phyloP scores from a whole-genome alignment of 1,284 basidiomycete species.

The Rhizopogon hawkerae region DNA sequence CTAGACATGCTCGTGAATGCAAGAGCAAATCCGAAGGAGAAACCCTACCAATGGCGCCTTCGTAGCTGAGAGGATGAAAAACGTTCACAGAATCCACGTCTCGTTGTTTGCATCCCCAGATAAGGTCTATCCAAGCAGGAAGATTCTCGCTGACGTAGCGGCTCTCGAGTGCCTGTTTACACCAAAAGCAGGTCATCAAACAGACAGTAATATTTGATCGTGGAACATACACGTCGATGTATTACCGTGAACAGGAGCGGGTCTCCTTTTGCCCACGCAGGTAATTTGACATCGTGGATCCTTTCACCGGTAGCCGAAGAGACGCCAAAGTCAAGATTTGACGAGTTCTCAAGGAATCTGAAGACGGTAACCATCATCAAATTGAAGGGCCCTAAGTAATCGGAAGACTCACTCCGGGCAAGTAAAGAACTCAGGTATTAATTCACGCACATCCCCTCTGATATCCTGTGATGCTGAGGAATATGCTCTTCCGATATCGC shows the following conservation, averaged over 20 bases:
- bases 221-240: slow-evolving; percentile 61
- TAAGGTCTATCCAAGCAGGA: slow-evolving; percentile 89
- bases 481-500: slow-evolving; percentile 72
- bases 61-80: slow-evolving; percentile 93
- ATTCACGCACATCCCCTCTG: slow-evolving; percentile 88
- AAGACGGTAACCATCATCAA: neutral
- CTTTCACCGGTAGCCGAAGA: slow-evolving; percentile 75
- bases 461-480: slow-evolving; percentile 80
- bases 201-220: neutral
- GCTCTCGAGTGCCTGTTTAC: slow-evolving; percentile 78
- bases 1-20: slow-evolving; percentile 31
- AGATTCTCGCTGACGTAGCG: slow-evolving; percentile 82
- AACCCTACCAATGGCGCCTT: slow-evolving; percentile 72
- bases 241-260: slow-evolving; percentile 76
- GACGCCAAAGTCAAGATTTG: slow-evolving; percentile 76
- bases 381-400: neutral
- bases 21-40: neutral
- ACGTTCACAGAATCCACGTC: slow-evolving; percentile 75
- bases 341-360: slow-evolving; percentile 67
- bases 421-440: slow-evolving; percentile 90
- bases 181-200: neutral
- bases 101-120: slow-evolving; percentile 84
- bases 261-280: slow-evolving; percentile 85
- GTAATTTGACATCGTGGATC: slow-evolving; percentile 84
- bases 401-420: slow-evolving; percentile 52